A percentile compares a stretch with the other conserved stretches of the same genome.
These are phyloP conservation scores for Neurospora sp. DNA, from an alignment of 495 filamentous ascomycete species.

Conservation along the genomic window DNA sequence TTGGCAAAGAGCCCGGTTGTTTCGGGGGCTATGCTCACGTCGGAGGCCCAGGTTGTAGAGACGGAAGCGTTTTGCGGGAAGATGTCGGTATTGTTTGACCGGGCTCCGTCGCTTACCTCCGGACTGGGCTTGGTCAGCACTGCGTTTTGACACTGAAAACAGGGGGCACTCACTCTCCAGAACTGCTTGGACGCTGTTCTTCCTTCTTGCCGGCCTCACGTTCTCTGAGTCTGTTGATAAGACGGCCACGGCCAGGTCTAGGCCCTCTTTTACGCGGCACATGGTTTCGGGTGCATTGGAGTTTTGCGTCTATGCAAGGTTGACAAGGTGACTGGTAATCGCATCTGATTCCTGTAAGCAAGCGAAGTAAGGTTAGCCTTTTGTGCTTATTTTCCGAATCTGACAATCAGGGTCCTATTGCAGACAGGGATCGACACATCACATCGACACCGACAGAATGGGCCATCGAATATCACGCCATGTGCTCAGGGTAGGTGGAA, in stretches of 20 bases:
- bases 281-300: conserved; percentile 28
- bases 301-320: conserved; percentile 19
- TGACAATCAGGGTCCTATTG: background rate
- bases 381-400: background rate
- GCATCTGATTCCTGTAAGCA: conserved; percentile 21
- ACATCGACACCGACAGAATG: background rate
- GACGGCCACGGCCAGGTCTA: conserved; percentile 24
- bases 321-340: conserved; percentile 24
- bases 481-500: background rate
- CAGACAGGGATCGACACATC: background rate
- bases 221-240: conserved; percentile 25
- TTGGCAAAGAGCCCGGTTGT: conserved; percentile 17
- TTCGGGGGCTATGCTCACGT: conserved; percentile 11
- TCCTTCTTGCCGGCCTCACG: conserved; percentile 1
- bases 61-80: background rate
- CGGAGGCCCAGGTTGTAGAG: background rate
- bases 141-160: background rate
- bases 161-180: background rate
- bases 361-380: background rate
- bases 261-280: conserved; percentile 27
- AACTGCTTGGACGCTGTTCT: background rate
- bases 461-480: background rate
- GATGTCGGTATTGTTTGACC: background rate
- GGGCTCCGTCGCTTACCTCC: background rate
- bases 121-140: background rate